Evolutionary conservation across 192 early-diverging fungal genomes (phyloP), one percentile per base, ranked within the genome.

Genomic region (Chytriomyces sp.): DNA sequence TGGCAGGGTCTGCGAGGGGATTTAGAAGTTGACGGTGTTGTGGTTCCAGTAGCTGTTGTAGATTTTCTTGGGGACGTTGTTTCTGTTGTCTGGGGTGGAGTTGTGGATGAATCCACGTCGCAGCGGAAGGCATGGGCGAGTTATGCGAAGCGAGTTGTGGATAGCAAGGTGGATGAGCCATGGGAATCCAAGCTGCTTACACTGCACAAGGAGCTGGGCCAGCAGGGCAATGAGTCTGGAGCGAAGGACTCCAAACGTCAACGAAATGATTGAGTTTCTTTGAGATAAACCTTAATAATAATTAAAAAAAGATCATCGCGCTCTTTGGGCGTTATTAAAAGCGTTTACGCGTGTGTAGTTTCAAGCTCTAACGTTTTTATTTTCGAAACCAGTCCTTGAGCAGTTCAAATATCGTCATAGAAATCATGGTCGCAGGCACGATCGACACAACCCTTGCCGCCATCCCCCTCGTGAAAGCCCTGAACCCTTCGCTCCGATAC

Each of bases 381-480:
- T 23, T 23, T 60, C 18, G 8, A 8, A 18, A 23, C 57, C 84
- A 77, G 64, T 83, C 77, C 75, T 94, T 94, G 44, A 95, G 61
- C 61, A 82, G 75, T 71, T 95, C 93, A 81, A 89, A 95, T 47
- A 89, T 77, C 0, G 92, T 90, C 89, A 95, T 92, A 44, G 84
- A 87, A 49, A 95, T 86, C 2, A 91, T 85, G 24, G 91, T 86
- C 44, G 84, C 88, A 9, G 93, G 93, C 20, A 89, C 84, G 53
- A 88, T 84, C 90, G 91, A 94, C 18, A 91, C 48, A 18, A 93
- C 80, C 49, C 93, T 69, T n/a, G 92, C 92, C 0, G 80, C 67
- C 75, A 93, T 81, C 0, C 94, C 94, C 64, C 83, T 71, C 9
- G 88, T 86, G 75, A 95, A 94, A 49, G 87, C 92, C 8, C 75